phyloP scores from a whole-genome alignment of 257 asterid species.

The Fraxinus quadrangulata region DNA sequence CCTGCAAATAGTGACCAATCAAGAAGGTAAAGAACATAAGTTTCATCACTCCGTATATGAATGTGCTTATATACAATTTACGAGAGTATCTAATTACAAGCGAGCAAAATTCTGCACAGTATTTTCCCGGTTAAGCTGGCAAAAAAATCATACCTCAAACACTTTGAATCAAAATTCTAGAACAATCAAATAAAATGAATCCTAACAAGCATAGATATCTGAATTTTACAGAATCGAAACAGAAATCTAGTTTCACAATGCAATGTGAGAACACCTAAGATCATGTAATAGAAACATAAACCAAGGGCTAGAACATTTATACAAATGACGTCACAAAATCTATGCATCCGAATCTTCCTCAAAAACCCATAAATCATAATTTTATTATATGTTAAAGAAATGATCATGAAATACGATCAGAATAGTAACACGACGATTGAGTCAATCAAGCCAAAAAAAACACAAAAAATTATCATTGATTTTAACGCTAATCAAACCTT shows the following conservation, averaged over 20 bases:
- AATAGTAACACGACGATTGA: not conserved
- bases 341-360: not conserved
- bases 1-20: slow-evolving; percentile 30
- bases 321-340: not conserved
- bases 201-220: not conserved
- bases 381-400: not conserved
- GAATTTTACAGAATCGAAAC: not conserved
- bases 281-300: not conserved
- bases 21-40: slow-evolving; percentile 12
- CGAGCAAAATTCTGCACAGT: slow-evolving; percentile 1
- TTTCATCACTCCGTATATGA: not conserved
- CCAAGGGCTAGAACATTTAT: not conserved
- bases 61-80: not conserved
- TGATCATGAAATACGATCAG: not conserved
- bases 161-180: slow-evolving; percentile 7
- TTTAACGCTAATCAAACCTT: not conserved
- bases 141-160: not conserved
- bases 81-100: not conserved
- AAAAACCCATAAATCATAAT: slow-evolving; percentile 19
- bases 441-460: not conserved
- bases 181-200: not conserved
- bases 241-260: not conserved
- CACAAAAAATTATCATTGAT: not conserved
- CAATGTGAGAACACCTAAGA: not conserved
- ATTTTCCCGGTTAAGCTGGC: slow-evolving; percentile 16